These are phyloP conservation scores for Penicillium hesseltinei DNA, from an alignment of 2,329 filamentous ascomycete species.

Conservation along the genomic window DNA sequence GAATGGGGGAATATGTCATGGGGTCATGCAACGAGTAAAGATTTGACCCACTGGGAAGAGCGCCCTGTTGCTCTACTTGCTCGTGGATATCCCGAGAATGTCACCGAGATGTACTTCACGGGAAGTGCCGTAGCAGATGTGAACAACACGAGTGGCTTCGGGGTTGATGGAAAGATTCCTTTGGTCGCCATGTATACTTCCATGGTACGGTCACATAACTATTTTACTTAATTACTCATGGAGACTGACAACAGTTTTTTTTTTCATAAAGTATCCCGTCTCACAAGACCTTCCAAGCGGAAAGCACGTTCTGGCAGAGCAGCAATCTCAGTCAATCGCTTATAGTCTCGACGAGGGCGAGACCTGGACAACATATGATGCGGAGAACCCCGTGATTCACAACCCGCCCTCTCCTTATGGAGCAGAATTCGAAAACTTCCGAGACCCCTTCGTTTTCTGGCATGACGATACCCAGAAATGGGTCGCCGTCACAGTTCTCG, in stretches of 20 bases:
- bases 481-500: constrained; percentile 18
- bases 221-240: neutral
- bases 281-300: constrained; percentile 25
- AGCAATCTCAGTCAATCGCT: constrained; percentile 59
- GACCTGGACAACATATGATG: constrained; percentile 58
- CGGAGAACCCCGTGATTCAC: constrained; percentile 59
- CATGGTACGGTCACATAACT: constrained; percentile 22
- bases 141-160: constrained; percentile 67
- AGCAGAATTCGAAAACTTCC: constrained; percentile 44
- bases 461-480: constrained; percentile 22
- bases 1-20: constrained; percentile 27
- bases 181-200: constrained; percentile 62
- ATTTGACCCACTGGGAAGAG: constrained; percentile 60
- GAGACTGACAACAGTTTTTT: neutral
- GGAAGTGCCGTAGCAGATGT: constrained; percentile 59
- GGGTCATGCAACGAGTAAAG: constrained; percentile 27
- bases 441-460: constrained; percentile 61
- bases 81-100: constrained; percentile 44
- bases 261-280: constrained; percentile 17
- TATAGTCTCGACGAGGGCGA: constrained; percentile 63
- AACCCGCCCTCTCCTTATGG: constrained; percentile 48
- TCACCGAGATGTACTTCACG: constrained; percentile 50
- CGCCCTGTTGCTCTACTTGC: constrained; percentile 58
- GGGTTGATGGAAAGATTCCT: constrained; percentile 58
- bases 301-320: constrained; percentile 17